Base-by-base conservation (phyloP, 2,329 filamentous ascomycete genomes). In the Alternaria postmessia region DNA sequence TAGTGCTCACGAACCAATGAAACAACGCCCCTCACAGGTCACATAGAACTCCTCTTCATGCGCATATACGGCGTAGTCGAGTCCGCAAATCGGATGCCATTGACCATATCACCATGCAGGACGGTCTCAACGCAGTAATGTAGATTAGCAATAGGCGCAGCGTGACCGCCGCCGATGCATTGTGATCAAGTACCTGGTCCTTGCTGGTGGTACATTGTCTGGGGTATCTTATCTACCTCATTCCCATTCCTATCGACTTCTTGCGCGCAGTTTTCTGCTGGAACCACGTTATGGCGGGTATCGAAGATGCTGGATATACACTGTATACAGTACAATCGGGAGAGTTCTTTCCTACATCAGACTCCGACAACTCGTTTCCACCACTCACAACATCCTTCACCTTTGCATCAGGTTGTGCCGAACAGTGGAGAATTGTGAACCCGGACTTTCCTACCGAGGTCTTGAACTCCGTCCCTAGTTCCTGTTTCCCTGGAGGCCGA, bases 61-160 rank as follows among this genome's bases (percentile, higher is more conserved):
- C 30, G 9, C 11, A 32, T 32, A 32, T 32, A 32, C 9, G 30
- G 30, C 9, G 30, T 0, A 32, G 11, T 32, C 30, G 9, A 12
- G 9, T 12, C 30, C 11, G 30, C 9, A 4, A 32, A 32, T 32
- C 30, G 11, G 30, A 12, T 32, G 30, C 30, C 9, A 2, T 32
- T 32, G 9, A 32, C 6, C 30, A 32, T 32, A 12, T 32, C 30
- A 32, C 30, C 11, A 32, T 32, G 30, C 30, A 32, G 3, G 30
- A 32, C 0, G 2, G 3, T 1, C 30, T 32, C 0, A 32, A 5
- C 30, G 0, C 30, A 9, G 3, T 12, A 1, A 9, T 9, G 30
- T 12, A 12, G 11, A 32, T 12, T 3, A 12, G 30, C 30, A 32
- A 32, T 12, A 1, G 11, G 11, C 30, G 30, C 30, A 32, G 30